Base-by-base conservation (phyloP, 441 rosid species). In the Mallotus japonicus region DNA sequence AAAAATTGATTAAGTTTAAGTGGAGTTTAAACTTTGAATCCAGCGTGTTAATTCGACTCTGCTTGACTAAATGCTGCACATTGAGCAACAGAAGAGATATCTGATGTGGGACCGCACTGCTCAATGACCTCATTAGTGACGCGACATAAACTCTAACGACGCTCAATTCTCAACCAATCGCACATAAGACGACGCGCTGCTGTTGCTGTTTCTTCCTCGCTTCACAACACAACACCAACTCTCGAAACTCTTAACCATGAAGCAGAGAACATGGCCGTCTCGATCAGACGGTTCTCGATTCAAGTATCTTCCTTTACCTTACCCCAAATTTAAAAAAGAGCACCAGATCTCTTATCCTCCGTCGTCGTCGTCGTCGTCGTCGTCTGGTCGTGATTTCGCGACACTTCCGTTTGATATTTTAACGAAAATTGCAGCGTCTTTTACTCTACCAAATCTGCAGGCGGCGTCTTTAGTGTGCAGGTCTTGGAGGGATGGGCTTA, bases 401-500 rank as follows among this genome's bases (percentile, higher is more conserved):
- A 74, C 72, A 67, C 90, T 94, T 34, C 97, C 97, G 8, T 83
- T 69, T 77, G 95, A 94, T 58, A 75, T 94, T 12, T 77, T 94
- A 73, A 62, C 70, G 13, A 88, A 78, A 74, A 87, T 92, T 67
- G 89, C 92, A 1, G 88, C 92, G 0, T 80, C 97, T 32, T 89
- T 90, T 75, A 82, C 88, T 68, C 88, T 75, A 8, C 90, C 88
- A 47, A 77, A 87, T 69, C 90, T 94, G 19, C 86, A 77, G 47
- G 82, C 87, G 42, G 92, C 88, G 67, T 92, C 99, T 5, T 73
- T 81, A 81, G 97, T 84, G 50, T 92, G 98, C 80, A 85, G 76
- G 62, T 75, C 97, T 22, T 94, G 97, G 97, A 84, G 88, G 53
- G 92, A 94, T 19, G 95, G 87, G 55, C 88, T 94, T 10, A 83